A percentile compares a stretch with the other conserved stretches of the same genome.
Conservation (phyloP, 2,329 filamentous ascomycete genomes). For the Aschersonia sp. region DNA sequence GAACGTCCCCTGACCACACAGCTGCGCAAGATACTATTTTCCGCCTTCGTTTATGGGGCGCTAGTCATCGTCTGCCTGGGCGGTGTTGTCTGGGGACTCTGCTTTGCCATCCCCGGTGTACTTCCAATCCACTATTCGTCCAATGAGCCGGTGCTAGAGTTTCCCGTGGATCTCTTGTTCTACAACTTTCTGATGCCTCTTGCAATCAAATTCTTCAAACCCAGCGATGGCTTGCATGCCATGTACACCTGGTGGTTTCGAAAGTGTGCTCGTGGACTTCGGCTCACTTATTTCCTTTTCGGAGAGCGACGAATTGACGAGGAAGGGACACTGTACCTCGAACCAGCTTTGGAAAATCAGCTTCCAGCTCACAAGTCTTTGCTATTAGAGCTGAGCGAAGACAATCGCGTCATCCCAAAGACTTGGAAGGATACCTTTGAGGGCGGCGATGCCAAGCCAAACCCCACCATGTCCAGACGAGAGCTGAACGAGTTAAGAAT, state of each 20-base stretch:
- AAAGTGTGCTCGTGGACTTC: conserved; percentile 62
- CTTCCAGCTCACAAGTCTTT: conserved; percentile 22
- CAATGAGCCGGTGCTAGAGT: conserved; percentile 83
- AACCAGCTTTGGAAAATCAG: conserved; percentile 15
- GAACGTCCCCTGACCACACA: conserved; percentile 88
- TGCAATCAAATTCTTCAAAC: conserved; percentile 70
- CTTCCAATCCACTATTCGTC: conserved; percentile 89
- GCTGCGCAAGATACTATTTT: conserved; percentile 90
- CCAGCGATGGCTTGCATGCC: conserved; percentile 66
- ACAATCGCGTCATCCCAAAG: conserved; percentile 30
- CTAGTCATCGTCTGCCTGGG: conserved; percentile 87
- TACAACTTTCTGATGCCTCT: conserved; percentile 95
- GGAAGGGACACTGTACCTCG: conserved; percentile 51
- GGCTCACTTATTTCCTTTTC: conserved; percentile 87
- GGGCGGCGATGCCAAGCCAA: conserved; percentile 29
- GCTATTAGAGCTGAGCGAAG: conserved; percentile 30
- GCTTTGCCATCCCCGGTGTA: conserved; percentile 50
- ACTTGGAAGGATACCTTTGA: conserved; percentile 44
- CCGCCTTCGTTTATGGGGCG: conserved; percentile 86
- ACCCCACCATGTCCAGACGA: conserved; percentile 16
- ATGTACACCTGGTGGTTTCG: conserved; percentile 97
- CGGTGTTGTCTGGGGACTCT: conserved; percentile 88
- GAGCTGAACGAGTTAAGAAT: conserved; percentile 21
- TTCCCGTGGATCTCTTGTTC: conserved; percentile 84
- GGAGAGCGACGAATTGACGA: conserved; percentile 70